Evolutionary conservation across 2,329 filamentous ascomycete genomes (phyloP).

Genomic region (Calonectria pseudoreteaudii): DNA sequence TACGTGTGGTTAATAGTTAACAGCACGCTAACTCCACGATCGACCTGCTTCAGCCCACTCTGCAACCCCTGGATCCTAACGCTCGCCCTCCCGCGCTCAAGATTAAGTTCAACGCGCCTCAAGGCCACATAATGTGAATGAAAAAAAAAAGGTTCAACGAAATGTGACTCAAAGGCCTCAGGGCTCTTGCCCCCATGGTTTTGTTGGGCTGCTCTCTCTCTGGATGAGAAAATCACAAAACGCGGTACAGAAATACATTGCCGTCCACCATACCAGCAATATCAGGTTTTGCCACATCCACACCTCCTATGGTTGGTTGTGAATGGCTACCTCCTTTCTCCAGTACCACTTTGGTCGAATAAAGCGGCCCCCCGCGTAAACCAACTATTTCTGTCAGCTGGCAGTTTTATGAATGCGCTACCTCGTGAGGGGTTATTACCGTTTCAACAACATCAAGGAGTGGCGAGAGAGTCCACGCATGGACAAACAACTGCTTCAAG

Average conservation of each 20-base stretch:
- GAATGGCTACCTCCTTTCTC: not conserved
- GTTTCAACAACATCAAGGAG: constrained; percentile 41
- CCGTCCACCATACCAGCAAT: constrained; percentile 13
- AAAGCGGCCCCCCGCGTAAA: not conserved
- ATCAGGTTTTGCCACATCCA: constrained; percentile 23
- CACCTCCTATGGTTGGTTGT: constrained; percentile 17
- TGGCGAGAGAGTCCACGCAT: constrained; percentile 36
- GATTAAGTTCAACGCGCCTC: not conserved
- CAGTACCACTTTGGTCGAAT: not conserved
- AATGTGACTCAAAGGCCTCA: not conserved
- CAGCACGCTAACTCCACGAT: not conserved
- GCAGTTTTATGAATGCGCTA: not conserved
- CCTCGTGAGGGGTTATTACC: constrained; percentile 8
- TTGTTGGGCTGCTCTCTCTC: not conserved
- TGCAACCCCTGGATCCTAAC: not conserved
- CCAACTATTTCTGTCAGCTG: not conserved
- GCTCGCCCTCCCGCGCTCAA: not conserved
- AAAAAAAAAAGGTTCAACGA: not conserved
- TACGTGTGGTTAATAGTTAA: not conserved
- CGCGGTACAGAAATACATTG: constrained; percentile 8
- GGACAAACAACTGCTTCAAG: constrained; percentile 23
- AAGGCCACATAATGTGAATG: not conserved
- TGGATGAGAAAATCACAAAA: constrained; percentile 8
- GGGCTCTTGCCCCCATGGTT: not conserved
- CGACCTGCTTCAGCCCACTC: not conserved